Evolutionary conservation across 768 basidiomycete species (phyloP).

Genomic region (Suillus cothurnatus): DNA sequence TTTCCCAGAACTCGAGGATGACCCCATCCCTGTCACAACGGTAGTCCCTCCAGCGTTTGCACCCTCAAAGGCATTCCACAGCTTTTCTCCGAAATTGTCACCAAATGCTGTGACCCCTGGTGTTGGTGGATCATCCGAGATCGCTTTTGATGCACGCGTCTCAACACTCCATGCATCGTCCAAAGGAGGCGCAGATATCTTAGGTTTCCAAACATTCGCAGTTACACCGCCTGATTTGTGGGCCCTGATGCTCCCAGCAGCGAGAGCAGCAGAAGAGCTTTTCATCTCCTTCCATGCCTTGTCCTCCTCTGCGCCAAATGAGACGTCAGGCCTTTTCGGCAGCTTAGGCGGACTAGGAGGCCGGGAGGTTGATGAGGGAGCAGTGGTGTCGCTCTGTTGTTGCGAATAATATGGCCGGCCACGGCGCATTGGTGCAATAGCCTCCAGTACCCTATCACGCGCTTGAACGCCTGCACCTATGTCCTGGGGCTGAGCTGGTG

Average conservation of each 20-base stretch:
- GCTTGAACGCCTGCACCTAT: slow-evolving; percentile 62
- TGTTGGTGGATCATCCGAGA: slow-evolving; percentile 25
- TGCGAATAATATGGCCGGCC: slow-evolving; percentile 55
- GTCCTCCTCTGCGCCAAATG: slow-evolving; percentile 45
- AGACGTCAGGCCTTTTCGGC: slow-evolving; percentile 9
- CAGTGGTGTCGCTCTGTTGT: slow-evolving; percentile 32
- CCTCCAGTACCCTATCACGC: slow-evolving; percentile 76
- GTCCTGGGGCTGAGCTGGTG: slow-evolving; percentile 20
- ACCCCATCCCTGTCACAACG: not conserved
- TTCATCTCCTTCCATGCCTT: slow-evolving; percentile 49
- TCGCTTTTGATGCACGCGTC: slow-evolving; percentile 25
- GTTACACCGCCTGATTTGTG: slow-evolving; percentile 31
- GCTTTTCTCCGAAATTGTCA: slow-evolving; percentile 62
- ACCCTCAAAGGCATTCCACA: slow-evolving; percentile 55
- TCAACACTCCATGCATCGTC: slow-evolving; percentile 47
- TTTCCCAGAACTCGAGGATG: slow-evolving; percentile 18
- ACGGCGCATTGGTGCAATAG: slow-evolving; percentile 77
- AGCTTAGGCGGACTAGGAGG: slow-evolving; percentile 25
- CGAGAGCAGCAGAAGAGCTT: slow-evolving; percentile 13
- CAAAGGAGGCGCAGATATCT: slow-evolving; percentile 19
- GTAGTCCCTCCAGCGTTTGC: slow-evolving; percentile 14
- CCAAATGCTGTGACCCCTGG: slow-evolving; percentile 53
- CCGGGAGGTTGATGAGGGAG: slow-evolving; percentile 36
- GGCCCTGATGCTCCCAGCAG: slow-evolving; percentile 16
- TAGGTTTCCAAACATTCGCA: slow-evolving; percentile 31